Evolutionary conservation across 441 rosid species (phyloP), one percentile per base, ranked within the genome.

Genomic region (Biscutella laevigata): DNA sequence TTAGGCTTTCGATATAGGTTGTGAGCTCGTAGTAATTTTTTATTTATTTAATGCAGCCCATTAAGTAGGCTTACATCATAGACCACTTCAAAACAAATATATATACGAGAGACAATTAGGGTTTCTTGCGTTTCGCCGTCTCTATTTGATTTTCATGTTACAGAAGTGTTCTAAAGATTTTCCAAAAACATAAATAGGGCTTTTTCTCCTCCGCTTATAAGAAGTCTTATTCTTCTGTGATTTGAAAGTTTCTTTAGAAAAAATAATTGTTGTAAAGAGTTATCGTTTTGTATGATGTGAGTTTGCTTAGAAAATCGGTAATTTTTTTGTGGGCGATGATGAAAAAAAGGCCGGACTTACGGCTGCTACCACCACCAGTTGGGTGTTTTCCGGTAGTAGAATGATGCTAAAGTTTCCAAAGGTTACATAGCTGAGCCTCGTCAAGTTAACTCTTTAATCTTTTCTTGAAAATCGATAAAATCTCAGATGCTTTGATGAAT

Each of bases 281-380:
- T 34, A 35, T 20, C 2, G 16, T 13, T 13, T 47, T 11, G 1
- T 0, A 2, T 11, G 5, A 12, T 22, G 11, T 16, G 8, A 6
- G 15, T 2, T 40, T 5, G 53, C 53, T 20, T 17, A 17, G 20
- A 17, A n/a, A 17, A 17, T 17, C 20, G 3, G 20, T 17, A 17
- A 17, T 17, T 17, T 17, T 17, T 17, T 17, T 17, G 20, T 17
- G 20, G 69, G 64, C 69, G 64, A 42, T 64, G 69, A 65, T 57
- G 70, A 65, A 50, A 65, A 64, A 65, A 65, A 65, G 69, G 59
- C 69, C 69, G 69, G 64, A 65, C 69, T 65, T 57, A 65, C 69
- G 59, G 64, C 69, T 65, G 59, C 69, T 57, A 57, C 41, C 7
- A 15, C 28, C 58, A 27, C 13, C 24, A 13, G 36, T 45, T 28